Base-by-base conservation (phyloP, 2,329 filamentous ascomycete species). In the Scytalidium sp. region DNA sequence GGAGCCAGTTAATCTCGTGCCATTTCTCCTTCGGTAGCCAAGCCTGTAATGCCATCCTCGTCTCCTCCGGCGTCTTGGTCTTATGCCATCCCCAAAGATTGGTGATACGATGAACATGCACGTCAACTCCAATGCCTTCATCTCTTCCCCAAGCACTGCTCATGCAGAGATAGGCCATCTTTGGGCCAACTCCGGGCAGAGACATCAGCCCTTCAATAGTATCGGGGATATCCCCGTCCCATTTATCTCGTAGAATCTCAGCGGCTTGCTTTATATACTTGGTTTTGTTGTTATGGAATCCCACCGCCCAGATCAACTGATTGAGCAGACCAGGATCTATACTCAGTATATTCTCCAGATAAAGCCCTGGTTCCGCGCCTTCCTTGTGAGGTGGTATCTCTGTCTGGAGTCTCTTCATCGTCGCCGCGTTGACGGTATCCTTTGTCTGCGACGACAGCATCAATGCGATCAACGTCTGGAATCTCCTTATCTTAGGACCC, bases 371-470 rank as follows among this genome's bases (percentile, higher is more conserved):
- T 51, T 51, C 53, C 15, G 55, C 64, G 27, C 54, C 64, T 20
- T 55, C 56, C 17, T 53, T 62, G 23, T 54, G 61, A 23, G 70
- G 59, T 17, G 72, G 78, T 36, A 89, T 74, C 43, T 82, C 76
- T 1, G 78, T 80, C 60, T 87, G 82, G 50, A 90, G 70, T 15
- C 80, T 75, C 56, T 77, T 75, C 76, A 90, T 88, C 1, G 84
- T 84, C 2, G 80, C 76, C 0, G 84, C 81, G 2, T 83, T 89
- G 9, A 87, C 84, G 0, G 85, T 87, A 63, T 90, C 86, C 61
- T 89, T 89, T 10, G 86, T 90, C 64, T 90, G 86, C 3, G 80
- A 84, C 17, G 82, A 86, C 46, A 90, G 71, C 86, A 90, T 89
- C 51, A 90, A 68, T 0, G 85, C 77, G 19, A 86, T 74, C 15